Evolutionary conservation across 441 rosid species (phyloP), one percentile per base, ranked within the genome.

Genomic region (Pelargonium cotyledonis): DNA sequence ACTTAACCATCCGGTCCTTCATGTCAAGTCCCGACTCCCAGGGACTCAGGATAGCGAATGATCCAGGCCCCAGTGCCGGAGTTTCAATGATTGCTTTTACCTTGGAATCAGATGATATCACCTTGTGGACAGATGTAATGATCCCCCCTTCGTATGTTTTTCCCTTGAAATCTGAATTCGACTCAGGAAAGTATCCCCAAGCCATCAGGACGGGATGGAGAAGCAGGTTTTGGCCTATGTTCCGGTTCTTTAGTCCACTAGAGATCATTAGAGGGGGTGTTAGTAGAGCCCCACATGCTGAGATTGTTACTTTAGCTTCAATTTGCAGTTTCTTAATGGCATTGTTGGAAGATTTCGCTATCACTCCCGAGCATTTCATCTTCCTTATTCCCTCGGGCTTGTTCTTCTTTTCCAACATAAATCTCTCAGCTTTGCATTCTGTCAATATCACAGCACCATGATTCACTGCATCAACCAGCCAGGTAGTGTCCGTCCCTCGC

Each of bases 131-230:
- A 7, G 95, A 84, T 66, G 99, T 91, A 75, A 94, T 89, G 41
- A 94, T 94, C 46, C 99, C 99, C 0, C 99, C 99, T 75, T 89
- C 92, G 19, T 79, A 77, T 0, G 69, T 26, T 66, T 75, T 91
- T 3, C 97, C 96, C 9, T 76, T 81, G 73, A 85, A 69, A 55
- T 71, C 79, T 5, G 80, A 44, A 78, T 79, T 71, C 57, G 88
- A 85, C 2, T 87, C 87, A 0, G 97, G 96, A 76, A 91, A 94
- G 82, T 91, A 87, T 29, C 97, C 99, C 99, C 99, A 94, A 0
- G 85, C 74, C 94, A 89, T 86, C 61, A 78, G 40, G 38, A 87
- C 95, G 0, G 99, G 96, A 65, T 94, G 99, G 65, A 91, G 77
- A 72, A 79, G 96, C 71, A 91, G 97, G 78, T 91, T 86, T 40